These are phyloP conservation scores for Globisporangium carolinianum DNA, from an alignment of 352 stramenopile genomes.

Conservation along the genomic window DNA sequence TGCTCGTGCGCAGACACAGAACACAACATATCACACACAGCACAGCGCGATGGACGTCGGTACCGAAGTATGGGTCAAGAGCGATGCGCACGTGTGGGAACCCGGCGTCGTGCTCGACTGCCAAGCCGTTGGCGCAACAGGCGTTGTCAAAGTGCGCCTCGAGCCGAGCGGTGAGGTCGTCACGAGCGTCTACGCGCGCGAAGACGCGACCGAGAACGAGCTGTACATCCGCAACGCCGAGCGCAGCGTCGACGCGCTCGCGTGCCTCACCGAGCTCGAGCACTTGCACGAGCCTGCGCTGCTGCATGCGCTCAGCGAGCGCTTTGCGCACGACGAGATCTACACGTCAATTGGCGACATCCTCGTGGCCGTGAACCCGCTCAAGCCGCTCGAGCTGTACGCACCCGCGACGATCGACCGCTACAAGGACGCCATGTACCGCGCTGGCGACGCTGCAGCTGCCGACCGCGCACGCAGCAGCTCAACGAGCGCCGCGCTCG, in stretches of 20 bases:
- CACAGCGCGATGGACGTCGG: conserved; percentile 57
- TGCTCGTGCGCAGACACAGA: background rate
- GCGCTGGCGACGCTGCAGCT: background rate
- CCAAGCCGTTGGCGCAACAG: conserved; percentile 28
- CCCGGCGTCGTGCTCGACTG: conserved; percentile 64
- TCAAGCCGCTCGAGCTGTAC: conserved; percentile 72
- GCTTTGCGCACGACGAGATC: conserved; percentile 69
- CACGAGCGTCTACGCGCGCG: conserved; percentile 25
- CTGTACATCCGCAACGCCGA: conserved; percentile 66
- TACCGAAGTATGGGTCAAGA: conserved; percentile 77
- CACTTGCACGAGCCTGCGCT: conserved; percentile 82
- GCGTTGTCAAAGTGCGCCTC: conserved; percentile 40
- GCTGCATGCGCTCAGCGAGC: conserved; percentile 70
- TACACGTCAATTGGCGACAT: conserved; percentile 88
- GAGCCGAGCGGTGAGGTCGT: conserved; percentile 32
- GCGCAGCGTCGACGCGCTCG: conserved; percentile 41
- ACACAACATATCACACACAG: background rate
- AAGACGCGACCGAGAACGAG: conserved; percentile 27
- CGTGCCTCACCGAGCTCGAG: conserved; percentile 70
- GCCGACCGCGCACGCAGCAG: conserved; percentile 5
- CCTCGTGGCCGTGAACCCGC: conserved; percentile 77
- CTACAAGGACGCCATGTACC: conserved; percentile 57
- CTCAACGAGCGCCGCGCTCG: conserved; percentile 3
- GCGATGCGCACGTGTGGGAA: conserved; percentile 55
- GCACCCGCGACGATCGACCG: conserved; percentile 41